These are phyloP conservation scores for Rhodocollybia butyracea DNA, from an alignment of 768 basidiomycete genomes.

Conservation along the genomic window DNA sequence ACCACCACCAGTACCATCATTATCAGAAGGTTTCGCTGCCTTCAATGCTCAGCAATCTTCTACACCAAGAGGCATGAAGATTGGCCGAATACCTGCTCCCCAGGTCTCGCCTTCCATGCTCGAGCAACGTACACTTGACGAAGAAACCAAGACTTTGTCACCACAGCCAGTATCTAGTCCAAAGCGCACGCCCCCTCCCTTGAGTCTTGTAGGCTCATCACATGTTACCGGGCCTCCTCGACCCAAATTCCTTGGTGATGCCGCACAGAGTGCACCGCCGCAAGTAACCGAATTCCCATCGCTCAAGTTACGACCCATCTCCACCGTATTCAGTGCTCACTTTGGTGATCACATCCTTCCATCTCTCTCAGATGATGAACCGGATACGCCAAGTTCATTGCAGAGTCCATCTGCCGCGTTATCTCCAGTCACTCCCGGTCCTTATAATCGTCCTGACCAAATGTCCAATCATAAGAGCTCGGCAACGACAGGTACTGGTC, in stretches of 20 bases:
- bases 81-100: constrained; percentile 40
- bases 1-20: constrained; percentile 57
- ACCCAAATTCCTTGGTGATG: constrained; percentile 11
- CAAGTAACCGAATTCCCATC: constrained; percentile 59
- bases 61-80: constrained; percentile 21
- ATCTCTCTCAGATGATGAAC: constrained; percentile 36
- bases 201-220: constrained; percentile 39
- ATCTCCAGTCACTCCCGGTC: constrained; percentile 48
- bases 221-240: constrained; percentile 19
- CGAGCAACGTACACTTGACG: constrained; percentile 19
- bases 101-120: constrained; percentile 33
- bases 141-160: constrained; percentile 2
- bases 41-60: constrained; percentile 19
- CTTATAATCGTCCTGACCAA: constrained; percentile 14
- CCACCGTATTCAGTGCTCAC: constrained; percentile 69
- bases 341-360: constrained; percentile 51
- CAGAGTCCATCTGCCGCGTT: constrained; percentile 34
- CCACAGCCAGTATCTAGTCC: constrained; percentile 20
- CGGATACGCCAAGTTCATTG: constrained; percentile 49
- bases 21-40: constrained; percentile 35
- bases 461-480: constrained; percentile 28
- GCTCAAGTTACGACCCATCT: constrained; percentile 71
- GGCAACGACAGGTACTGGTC: constrained; percentile 15
- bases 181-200: constrained; percentile 35
- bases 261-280: constrained; percentile 65